These are phyloP conservation scores for Rosa lucieae DNA, from an alignment of 306 rosid species.

Conservation along the genomic window DNA sequence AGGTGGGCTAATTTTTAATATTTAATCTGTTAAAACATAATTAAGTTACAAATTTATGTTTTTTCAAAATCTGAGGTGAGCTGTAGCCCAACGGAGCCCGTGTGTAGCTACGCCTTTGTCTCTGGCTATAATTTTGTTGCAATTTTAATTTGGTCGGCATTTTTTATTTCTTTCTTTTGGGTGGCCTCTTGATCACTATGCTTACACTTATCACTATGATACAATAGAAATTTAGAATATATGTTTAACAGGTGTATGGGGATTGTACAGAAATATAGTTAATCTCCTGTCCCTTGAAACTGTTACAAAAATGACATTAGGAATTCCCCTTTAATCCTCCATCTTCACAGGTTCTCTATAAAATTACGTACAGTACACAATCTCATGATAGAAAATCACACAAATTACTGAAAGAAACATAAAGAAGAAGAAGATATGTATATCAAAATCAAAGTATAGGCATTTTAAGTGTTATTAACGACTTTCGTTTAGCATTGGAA, in stretches of 20 bases:
- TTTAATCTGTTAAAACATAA: no score
- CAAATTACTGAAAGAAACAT: not conserved
- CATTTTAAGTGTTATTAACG: constrained; percentile 23
- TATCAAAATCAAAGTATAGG: constrained; percentile 31
- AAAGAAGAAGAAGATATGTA: not conserved
- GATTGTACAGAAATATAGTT: not conserved
- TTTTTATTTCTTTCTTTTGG: no score
- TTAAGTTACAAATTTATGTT: no score
- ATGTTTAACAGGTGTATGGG: not conserved
- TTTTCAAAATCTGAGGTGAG: no score
- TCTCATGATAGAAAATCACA: not conserved
- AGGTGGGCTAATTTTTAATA: no score
- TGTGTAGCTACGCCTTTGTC: no score
- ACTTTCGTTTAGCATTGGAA: constrained; percentile 20
- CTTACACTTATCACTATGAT: no score
- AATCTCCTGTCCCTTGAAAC: not conserved
- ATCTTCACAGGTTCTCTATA: not conserved
- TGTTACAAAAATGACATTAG: not conserved
- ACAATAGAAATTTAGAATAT: no score
- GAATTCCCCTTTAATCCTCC: not conserved
- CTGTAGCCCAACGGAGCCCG: no score
- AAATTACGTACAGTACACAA: not conserved
- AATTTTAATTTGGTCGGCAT: no score
- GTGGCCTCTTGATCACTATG: no score
- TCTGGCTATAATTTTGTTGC: not conserved